Evolutionary conservation across 768 basidiomycete genomes (phyloP).

Genomic region (Tricholoma flavovirens): DNA sequence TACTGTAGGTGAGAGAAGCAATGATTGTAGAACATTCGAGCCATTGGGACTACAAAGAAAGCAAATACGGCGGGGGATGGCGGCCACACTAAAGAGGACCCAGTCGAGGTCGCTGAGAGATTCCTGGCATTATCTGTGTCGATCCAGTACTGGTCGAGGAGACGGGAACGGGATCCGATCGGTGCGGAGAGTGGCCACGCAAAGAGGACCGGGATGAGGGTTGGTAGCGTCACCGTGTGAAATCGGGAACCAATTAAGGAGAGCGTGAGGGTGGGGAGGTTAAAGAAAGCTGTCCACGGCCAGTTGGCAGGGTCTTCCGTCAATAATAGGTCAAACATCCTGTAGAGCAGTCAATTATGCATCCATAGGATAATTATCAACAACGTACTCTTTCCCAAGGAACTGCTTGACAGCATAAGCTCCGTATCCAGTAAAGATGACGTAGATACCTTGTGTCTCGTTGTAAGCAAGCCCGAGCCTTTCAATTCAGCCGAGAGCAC

Average conservation of each 20-base stretch:
- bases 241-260: slow-evolving; percentile 61
- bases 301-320: slow-evolving; percentile 67
- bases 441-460: slow-evolving; percentile 29
- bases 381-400: slow-evolving; percentile 54
- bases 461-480: not conserved
- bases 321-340: slow-evolving; percentile 59
- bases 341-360: slow-evolving; percentile 12
- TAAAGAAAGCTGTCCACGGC: slow-evolving; percentile 72
- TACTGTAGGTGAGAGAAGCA: slow-evolving; percentile 34
- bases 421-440: slow-evolving; percentile 61
- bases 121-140: slow-evolving; percentile 13
- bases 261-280: slow-evolving; percentile 68
- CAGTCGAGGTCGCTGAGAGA: slow-evolving; percentile 24
- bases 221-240: slow-evolving; percentile 27
- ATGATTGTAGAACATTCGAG: slow-evolving; percentile 38
- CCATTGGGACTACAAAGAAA: slow-evolving; percentile 44
- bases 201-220: slow-evolving; percentile 41
- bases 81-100: slow-evolving; percentile 38
- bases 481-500: not conserved
- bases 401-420: slow-evolving; percentile 66
- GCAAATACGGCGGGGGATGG: slow-evolving; percentile 56
- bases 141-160: slow-evolving; percentile 28
- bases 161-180: slow-evolving; percentile 24
- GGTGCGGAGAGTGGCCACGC: slow-evolving; percentile 40
- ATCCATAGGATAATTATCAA: not conserved